These are phyloP conservation scores for Cercospora berteroae DNA, from an alignment of 2,329 filamentous ascomycete genomes.

Conservation along the genomic window DNA sequence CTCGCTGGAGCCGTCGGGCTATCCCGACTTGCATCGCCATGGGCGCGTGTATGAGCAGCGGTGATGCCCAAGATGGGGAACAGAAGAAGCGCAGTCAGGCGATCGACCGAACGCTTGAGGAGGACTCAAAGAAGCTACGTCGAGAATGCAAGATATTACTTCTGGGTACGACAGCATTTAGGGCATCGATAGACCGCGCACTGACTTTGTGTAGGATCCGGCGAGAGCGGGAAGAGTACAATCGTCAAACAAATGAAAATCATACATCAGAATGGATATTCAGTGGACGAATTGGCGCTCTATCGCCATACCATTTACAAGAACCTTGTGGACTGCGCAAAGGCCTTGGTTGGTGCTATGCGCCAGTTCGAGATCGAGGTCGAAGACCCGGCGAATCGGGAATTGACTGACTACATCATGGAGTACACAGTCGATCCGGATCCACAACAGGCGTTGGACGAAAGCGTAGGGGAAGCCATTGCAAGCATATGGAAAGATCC, in stretches of 20 bases:
- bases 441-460: constrained; percentile 79
- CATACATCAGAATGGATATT: constrained; percentile 97
- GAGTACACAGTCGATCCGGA: constrained; percentile 90
- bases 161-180: constrained; percentile 65
- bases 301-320: constrained; percentile 98
- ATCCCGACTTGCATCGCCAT: constrained; percentile 51
- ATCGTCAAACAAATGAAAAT: constrained; percentile 99
- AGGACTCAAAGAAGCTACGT: constrained; percentile 87
- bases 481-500: constrained; percentile 88
- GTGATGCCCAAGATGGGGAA: constrained; percentile 77
- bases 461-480: constrained; percentile 77
- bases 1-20: constrained; percentile 31
- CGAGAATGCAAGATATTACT: constrained; percentile 98
- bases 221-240: constrained; percentile 97
- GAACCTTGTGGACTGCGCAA: constrained; percentile 95
- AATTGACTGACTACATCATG: constrained; percentile 74
- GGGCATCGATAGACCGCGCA: not conserved
- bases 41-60: constrained; percentile 92
- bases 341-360: constrained; percentile 87
- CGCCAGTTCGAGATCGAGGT: constrained; percentile 85
- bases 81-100: constrained; percentile 95
- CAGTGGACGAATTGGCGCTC: constrained; percentile 85
- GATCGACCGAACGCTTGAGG: constrained; percentile 90
- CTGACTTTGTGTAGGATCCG: constrained; percentile 65
- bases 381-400: constrained; percentile 66